Evolutionary conservation across 2,329 filamentous ascomycete species (phyloP).

Genomic region (Arthrobotrys iridis): DNA sequence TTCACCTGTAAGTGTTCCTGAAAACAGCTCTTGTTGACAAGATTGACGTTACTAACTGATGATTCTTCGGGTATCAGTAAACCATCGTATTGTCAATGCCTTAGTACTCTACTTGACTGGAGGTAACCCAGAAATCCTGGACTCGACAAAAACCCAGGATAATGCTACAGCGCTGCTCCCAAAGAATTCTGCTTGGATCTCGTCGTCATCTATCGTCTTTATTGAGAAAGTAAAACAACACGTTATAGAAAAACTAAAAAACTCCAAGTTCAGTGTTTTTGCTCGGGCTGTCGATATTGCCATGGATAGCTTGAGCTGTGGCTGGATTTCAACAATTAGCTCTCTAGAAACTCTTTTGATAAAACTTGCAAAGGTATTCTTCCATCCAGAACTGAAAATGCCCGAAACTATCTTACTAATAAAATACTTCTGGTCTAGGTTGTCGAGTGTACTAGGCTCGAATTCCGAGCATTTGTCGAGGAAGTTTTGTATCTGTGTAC

Average conservation of each 20-base stretch:
- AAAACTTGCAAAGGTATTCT: slow-evolving; percentile 34
- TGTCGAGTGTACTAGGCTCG: slow-evolving; percentile 36
- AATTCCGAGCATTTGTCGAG: slow-evolving; percentile 35
- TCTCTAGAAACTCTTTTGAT: slow-evolving; percentile 24
- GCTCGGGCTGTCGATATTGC: slow-evolving; percentile 32
- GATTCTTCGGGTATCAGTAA: slow-evolving; percentile 8
- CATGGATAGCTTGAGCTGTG: slow-evolving; percentile 43
- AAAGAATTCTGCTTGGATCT: slow-evolving; percentile 42
- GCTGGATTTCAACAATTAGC: slow-evolving; percentile 47
- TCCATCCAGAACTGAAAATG: neutral
- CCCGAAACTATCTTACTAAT: no score
- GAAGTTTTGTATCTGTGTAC: slow-evolving; percentile 32
- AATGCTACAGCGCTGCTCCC: slow-evolving; percentile 41
- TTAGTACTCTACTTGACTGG: slow-evolving; percentile 39
- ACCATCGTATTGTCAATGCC: slow-evolving; percentile 40
- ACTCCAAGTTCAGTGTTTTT: slow-evolving; percentile 17
- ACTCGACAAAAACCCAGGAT: slow-evolving; percentile 30
- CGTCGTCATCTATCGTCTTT: slow-evolving; percentile 35
- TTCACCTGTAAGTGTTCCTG: slow-evolving; percentile 24
- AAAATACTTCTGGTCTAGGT: slow-evolving; percentile 10
- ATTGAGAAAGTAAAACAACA: slow-evolving; percentile 30
- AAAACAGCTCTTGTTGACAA: neutral
- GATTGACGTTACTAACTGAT: neutral
- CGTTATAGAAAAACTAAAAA: slow-evolving; percentile 34
- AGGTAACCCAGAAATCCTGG: slow-evolving; percentile 12